Base-by-base conservation (phyloP, 2,329 filamentous ascomycete species). In the Gliomastix tumulicola region DNA sequence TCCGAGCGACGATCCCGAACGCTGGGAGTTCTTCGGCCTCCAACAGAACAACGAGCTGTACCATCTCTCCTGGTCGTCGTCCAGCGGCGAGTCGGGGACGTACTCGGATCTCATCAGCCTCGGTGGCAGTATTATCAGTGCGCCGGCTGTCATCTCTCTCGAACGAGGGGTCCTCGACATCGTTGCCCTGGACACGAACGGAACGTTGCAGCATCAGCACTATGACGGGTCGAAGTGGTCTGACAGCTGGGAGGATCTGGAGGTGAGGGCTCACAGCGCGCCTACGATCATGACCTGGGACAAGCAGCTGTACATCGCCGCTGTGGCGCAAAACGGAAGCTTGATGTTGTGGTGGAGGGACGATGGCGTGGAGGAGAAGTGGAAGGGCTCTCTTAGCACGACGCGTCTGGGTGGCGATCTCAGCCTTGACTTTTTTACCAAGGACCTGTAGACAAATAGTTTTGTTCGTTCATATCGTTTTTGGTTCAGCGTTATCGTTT, bases 41-140 rank as follows among this genome's bases (percentile, higher is more conserved):
- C 34, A 35, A 22, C 7, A 21, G 5, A 19, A 35, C n/a, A 25
- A 35, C 34, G 12, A 35, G 23, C 4, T 35, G 15, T 35, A 35
- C 21, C 34, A 35, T 15, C 15, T 35, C 6, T 15, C 11, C 10
- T 28, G 34, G 34, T 21, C 18, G 18, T 9, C 30, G 15, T 9
- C 18, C 8, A 18, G 15, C 21, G 32, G 21, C 32, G 20, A 17
- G n/a, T n/a, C n/a, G n/a, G n/a, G n/a, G n/a, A n/a, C n/a, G n/a
- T 34, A 34, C 32, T 17, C 19, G 6, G 21, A 34, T n/a, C 32
- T 34, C 19, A 13, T 13, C 21, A 34, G 32, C 19, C 17, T 34
- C 32, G 32, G 32, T 6, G 32, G 19, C 19, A 13, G n/a, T 21
- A 21, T 34, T 18, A 21, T 18, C 32, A 12, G 16, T 13, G 6